Percentiles rank a stretch among this genome's conserved stretches.
phyloP scores from a whole-genome alignment of 768 basidiomycete genomes.

The Tricholoma terreum region DNA sequence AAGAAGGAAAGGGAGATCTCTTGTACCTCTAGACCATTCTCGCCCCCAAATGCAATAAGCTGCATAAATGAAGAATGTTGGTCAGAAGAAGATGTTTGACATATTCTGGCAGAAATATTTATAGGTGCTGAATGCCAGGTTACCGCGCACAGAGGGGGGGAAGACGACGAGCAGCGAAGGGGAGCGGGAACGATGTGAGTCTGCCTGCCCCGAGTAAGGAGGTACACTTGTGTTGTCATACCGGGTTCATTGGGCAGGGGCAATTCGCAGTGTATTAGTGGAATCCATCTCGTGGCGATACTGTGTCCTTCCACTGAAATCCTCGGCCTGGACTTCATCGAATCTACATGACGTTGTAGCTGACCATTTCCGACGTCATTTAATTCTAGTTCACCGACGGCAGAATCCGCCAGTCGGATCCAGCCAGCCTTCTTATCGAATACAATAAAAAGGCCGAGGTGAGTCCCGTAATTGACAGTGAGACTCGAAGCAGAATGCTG shows the following conservation, averaged over 20 bases:
- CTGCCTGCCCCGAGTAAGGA: conserved; percentile 66
- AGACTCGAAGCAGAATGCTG: conserved; percentile 27
- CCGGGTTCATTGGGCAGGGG: conserved; percentile 33
- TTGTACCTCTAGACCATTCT: conserved; percentile 71
- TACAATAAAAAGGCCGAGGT: conserved; percentile 75
- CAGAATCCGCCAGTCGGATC: conserved; percentile 77
- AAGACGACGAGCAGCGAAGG: conserved; percentile 48
- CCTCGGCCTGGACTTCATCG: conserved; percentile 29
- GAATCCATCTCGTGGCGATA: conserved; percentile 45
- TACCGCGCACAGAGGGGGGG: conserved; percentile 52
- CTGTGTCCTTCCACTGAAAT: conserved; percentile 27
- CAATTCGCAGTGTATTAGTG: conserved; percentile 46
- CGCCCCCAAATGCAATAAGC: conserved; percentile 58
- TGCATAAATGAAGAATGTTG: conserved; percentile 53
- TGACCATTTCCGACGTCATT: conserved; percentile 38
- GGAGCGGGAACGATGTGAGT: conserved; percentile 71
- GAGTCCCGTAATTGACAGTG: conserved; percentile 55
- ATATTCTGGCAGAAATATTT: conserved; percentile 51
- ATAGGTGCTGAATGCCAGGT: conserved; percentile 60
- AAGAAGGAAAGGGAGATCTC: conserved; percentile 59
- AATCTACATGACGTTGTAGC: conserved; percentile 21
- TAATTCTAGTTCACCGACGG: conserved; percentile 75
- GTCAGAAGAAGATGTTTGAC: conserved; percentile 27
- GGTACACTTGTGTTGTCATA: conserved; percentile 43
- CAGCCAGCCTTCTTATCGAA: conserved; percentile 89